Base-by-base conservation (phyloP, 768 basidiomycete genomes). In the Pulveroboletus ravenelii region DNA sequence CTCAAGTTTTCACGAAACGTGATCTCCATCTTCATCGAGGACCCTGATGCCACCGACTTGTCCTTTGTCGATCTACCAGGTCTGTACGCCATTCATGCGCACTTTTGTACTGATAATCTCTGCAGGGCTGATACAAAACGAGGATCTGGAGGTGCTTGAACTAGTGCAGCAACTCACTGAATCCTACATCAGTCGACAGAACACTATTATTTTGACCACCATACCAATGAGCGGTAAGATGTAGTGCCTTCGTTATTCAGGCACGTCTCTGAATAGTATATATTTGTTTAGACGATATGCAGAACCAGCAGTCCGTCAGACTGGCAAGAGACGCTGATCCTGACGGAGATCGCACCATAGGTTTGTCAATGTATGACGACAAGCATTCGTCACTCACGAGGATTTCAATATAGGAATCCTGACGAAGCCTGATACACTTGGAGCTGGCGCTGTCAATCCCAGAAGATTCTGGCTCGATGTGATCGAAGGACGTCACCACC, bases 381-480 rank as follows among this genome's bases (percentile, higher is more conserved):
- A 32, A 34, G 8, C 6, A 8, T 14, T 9, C 14, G 12, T 14
- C 0, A 35, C 36, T 58, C 6, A 52, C 17, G 31, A 9, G 20
- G 7, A 3, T 39, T 27, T 18, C 25, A 5, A 25, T 8, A 1
- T 53, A 87, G 85, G 82, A 6, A 77, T 89, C 1, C 72, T 87
- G 10, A 89, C 87, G 0, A 88, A 89, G 56, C 81, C 84, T 0
- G 87, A 89, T 54, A 71, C 64, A 5, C 63, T 89, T 1, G 61
- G 67, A 1, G 38, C 54, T 0, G 81, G 81, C 10, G 69, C 75
- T 3, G 72, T 61, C 5, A 69, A 74, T 37, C 40, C 71, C 40
- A 75, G 68, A 14, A 41, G 69, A 30, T 39, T 34, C 27, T 87
- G 85, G 82, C 66, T 71, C n/a, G 69, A 74, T 1, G 69, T 81